phyloP scores from a whole-genome alignment of 2,329 filamentous ascomycete species.

The Xylaria sp. region DNA sequence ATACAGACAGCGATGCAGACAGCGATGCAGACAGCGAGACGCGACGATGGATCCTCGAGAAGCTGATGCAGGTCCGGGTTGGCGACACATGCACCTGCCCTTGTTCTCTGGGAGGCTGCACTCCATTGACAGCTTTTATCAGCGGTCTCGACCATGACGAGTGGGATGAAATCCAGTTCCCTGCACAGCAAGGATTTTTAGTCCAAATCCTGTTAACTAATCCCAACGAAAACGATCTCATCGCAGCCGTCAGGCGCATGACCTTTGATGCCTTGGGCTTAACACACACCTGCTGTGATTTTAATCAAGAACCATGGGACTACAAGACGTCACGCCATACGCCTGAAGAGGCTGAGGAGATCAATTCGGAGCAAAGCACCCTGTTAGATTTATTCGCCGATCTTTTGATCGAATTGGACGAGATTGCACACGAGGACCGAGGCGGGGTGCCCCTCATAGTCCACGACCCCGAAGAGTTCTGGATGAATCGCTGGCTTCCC shows the following conservation, averaged over 20 bases:
- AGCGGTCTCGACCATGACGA: neutral
- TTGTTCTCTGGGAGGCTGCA: constrained; percentile 15
- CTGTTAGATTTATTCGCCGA: constrained; percentile 10
- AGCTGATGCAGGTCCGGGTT: constrained; percentile 5
- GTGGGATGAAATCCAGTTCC: neutral
- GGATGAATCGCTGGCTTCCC: constrained; percentile 27
- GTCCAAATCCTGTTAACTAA: neutral
- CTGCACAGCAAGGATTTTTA: neutral
- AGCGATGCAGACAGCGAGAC: neutral
- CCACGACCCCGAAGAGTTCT: constrained; percentile 22
- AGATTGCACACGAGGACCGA: constrained; percentile 20
- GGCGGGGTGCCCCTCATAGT: constrained; percentile 19
- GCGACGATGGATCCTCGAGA: neutral
- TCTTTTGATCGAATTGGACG: constrained; percentile 9
- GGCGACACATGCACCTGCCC: constrained; percentile 10
- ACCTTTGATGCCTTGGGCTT: constrained; percentile 25
- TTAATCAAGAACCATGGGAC: accelerated
- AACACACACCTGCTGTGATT: constrained; percentile 22
- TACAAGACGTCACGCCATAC: neutral
- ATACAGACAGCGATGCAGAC: neutral
- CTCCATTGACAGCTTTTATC: neutral
- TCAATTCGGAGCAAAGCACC: constrained; percentile 15
- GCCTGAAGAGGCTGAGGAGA: constrained; percentile 11
- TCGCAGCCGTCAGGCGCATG: neutral
- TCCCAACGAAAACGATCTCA: neutral